Evolutionary conservation across 1,139 yeast species (phyloP).

Genomic region (Komagataea norvegica): DNA sequence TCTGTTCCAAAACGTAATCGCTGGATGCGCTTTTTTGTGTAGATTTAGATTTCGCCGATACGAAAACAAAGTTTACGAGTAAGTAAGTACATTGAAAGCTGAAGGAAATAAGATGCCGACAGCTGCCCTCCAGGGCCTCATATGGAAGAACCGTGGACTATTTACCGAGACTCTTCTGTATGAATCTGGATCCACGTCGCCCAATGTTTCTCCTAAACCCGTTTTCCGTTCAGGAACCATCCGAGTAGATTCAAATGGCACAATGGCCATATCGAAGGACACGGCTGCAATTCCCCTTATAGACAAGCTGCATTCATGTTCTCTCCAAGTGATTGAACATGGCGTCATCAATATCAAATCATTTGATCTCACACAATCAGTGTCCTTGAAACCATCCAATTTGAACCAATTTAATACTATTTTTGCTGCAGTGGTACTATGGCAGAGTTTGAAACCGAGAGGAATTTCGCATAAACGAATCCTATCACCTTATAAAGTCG

Average conservation of each 20-base stretch:
- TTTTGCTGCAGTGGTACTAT: constrained; percentile 49
- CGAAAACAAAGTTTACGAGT: no score
- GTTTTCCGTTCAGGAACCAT: not conserved
- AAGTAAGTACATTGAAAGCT: no score
- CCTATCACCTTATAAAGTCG: constrained; percentile 8
- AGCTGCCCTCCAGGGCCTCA: not conserved
- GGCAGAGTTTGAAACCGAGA: constrained; percentile 58
- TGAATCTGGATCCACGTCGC: no score
- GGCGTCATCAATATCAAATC: constrained; percentile 9
- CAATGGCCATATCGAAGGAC: no score
- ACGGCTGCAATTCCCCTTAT: no score
- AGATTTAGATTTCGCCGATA: no score
- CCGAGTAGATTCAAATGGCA: not conserved
- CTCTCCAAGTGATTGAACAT: constrained; percentile 26
- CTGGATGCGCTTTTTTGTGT: no score
- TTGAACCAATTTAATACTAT: constrained; percentile 44
- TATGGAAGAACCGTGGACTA: not conserved
- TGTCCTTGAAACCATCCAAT: constrained; percentile 43
- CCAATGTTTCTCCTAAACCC: no score
- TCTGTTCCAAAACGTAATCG: no score
- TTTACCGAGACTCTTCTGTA: not conserved
- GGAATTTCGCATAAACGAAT: constrained; percentile 44
- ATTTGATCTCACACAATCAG: constrained; percentile 25
- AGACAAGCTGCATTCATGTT: constrained; percentile 35
- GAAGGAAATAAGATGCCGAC: no score